phyloP scores from a whole-genome alignment of 2,329 filamentous ascomycete species.

The Leptosphaerulina australis region DNA sequence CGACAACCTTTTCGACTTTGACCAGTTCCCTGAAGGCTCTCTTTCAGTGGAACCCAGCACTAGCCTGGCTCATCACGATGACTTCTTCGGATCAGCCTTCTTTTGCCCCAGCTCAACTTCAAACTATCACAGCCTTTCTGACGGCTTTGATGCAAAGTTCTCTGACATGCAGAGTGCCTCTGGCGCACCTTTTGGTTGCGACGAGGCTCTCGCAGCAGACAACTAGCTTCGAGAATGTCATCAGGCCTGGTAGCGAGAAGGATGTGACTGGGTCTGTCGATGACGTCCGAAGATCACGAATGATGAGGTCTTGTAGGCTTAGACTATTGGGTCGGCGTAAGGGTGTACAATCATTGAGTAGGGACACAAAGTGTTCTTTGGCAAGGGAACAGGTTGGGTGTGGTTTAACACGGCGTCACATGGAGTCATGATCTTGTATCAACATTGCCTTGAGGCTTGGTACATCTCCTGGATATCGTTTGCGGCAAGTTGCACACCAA shows the following conservation, averaged over 20 bases:
- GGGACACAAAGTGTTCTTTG: slow-evolving; percentile 20
- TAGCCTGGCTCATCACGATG: slow-evolving; percentile 43
- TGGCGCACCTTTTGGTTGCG: slow-evolving; percentile 56
- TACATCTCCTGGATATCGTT: slow-evolving; percentile 30
- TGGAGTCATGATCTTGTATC: slow-evolving; percentile 37
- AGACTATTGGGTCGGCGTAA: slow-evolving; percentile 38
- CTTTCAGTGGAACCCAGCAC: slow-evolving; percentile 32
- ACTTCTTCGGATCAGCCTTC: slow-evolving; percentile 46
- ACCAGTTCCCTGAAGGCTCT: slow-evolving; percentile 47
- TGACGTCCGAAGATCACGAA: slow-evolving; percentile 34
- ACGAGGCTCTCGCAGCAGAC: slow-evolving; percentile 55
- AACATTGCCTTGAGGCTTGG: slow-evolving; percentile 26
- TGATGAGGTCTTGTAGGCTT: slow-evolving; percentile 36
- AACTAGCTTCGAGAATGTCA: slow-evolving; percentile 39
- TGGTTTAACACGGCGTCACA: slow-evolving; percentile 29
- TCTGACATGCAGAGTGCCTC: slow-evolving; percentile 54
- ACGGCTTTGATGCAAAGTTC: slow-evolving; percentile 50
- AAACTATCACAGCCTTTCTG: slow-evolving; percentile 45
- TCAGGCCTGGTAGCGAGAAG: slow-evolving; percentile 31
- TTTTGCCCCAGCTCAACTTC: slow-evolving; percentile 37
- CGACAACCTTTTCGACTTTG: slow-evolving; percentile 49
- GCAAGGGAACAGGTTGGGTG: slow-evolving; percentile 24
- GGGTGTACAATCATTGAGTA: slow-evolving; percentile 34
- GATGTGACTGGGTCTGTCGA: slow-evolving; percentile 31
- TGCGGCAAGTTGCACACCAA: slow-evolving; percentile 42